A percentile compares a stretch with the other conserved stretches of the same genome.
Conservation (phyloP, 257 asterid species). For the Fraxinus excelsior region DNA sequence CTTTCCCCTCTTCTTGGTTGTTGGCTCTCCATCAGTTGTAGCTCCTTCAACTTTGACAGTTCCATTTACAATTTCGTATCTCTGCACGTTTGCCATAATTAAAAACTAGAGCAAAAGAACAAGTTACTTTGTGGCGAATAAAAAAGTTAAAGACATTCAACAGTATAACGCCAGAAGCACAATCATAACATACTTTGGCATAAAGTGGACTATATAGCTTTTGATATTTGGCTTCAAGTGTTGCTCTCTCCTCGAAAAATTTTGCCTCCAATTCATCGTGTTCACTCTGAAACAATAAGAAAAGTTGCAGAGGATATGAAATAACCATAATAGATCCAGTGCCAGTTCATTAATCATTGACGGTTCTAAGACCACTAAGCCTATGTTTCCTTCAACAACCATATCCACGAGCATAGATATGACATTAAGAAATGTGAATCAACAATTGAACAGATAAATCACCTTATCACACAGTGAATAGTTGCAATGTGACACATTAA, state of each 20-base stretch:
- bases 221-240: slow-evolving; percentile 68
- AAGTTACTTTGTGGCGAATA: neutral
- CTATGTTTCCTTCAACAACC: neutral
- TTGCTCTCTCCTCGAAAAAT: slow-evolving; percentile 60
- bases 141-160: neutral
- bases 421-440: neutral
- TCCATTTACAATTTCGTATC: slow-evolving; percentile 63
- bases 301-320: neutral
- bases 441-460: neutral
- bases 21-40: slow-evolving; percentile 25
- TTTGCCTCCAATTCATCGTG: slow-evolving; percentile 66
- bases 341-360: neutral
- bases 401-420: neutral
- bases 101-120: neutral
- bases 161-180: neutral
- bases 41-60: slow-evolving; percentile 42
- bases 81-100: slow-evolving; percentile 34
- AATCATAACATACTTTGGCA: slow-evolving; percentile 40
- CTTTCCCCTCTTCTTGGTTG: slow-evolving; percentile 21
- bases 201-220: slow-evolving; percentile 63
- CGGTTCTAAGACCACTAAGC: neutral
- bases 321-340: neutral
- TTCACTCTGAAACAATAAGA: slow-evolving; percentile 36
- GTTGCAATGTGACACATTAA: neutral
- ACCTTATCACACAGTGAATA: neutral